phyloP scores from a whole-genome alignment of 1,139 yeast genomes.

The Blastobotrys ciferrii region DNA sequence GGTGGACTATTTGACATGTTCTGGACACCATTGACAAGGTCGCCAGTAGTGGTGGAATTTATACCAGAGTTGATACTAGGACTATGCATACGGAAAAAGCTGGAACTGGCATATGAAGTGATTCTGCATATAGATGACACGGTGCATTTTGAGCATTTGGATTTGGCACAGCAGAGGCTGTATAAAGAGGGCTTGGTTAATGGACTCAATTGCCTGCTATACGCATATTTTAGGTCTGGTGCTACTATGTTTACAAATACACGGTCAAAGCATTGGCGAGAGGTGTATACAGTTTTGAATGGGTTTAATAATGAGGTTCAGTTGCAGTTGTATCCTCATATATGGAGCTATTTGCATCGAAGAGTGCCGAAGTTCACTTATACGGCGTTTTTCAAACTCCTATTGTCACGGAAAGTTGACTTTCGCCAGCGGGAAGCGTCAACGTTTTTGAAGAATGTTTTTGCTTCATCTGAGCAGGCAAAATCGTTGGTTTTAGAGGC shows the following conservation, averaged over 20 bases:
- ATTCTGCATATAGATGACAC: constrained; percentile 8
- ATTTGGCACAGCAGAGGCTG: constrained; percentile 1
- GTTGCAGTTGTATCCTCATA: constrained; percentile 21
- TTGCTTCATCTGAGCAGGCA: constrained; percentile 24
- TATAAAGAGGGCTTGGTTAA: constrained; percentile 12
- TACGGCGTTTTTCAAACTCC: constrained; percentile 24
- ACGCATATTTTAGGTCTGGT: constrained; percentile 4
- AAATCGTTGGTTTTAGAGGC: constrained; percentile 21
- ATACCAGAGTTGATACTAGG: constrained; percentile 19
- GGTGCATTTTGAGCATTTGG: background rate
- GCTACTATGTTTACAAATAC: background rate
- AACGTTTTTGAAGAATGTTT: constrained; percentile 18
- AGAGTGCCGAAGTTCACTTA: constrained; percentile 23
- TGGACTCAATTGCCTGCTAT: constrained; percentile 23
- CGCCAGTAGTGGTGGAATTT: constrained; percentile 21
- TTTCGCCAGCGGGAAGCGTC: constrained; percentile 14
- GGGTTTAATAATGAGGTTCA: constrained; percentile 17
- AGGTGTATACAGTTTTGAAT: constrained; percentile 19
- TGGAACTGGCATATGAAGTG: constrained; percentile 8
- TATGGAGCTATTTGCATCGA: constrained; percentile 19
- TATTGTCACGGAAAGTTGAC: constrained; percentile 22
- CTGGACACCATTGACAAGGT: constrained; percentile 18
- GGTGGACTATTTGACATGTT: constrained; percentile 13
- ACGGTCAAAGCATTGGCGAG: constrained; percentile 18
- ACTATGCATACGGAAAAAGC: background rate